phyloP scores from a whole-genome alignment of 495 filamentous ascomycete genomes.

The Cryomyces minteri region DNA sequence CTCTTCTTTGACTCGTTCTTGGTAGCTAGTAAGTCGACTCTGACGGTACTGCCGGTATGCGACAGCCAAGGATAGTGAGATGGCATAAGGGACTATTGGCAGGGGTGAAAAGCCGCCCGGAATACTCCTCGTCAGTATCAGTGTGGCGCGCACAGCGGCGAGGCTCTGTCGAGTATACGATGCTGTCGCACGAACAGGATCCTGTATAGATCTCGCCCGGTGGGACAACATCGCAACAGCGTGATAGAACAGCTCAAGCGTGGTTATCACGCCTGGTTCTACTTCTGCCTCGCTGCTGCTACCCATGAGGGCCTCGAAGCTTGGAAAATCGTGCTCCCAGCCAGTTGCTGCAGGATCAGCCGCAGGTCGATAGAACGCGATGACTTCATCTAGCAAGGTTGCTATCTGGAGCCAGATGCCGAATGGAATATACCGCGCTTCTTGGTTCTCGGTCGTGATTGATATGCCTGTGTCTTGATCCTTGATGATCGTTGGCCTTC shows the following conservation, averaged over 20 bases:
- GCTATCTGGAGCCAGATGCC: conserved; percentile 34
- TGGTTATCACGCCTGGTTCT: conserved; percentile 23
- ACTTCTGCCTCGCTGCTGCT: conserved; percentile 12
- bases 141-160: conserved; percentile 44
- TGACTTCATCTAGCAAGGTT: conserved; percentile 41
- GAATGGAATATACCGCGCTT: conserved; percentile 20
- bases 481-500: conserved; percentile 44
- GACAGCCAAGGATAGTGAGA: conserved; percentile 48
- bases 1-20: conserved; percentile 37
- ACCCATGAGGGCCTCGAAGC: conserved; percentile 48
- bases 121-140: conserved; percentile 35
- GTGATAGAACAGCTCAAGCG: conserved; percentile 53
- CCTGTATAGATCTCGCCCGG: conserved; percentile 23
- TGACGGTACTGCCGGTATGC: conserved; percentile 54
- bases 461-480: conserved; percentile 39
- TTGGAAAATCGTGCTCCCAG: conserved; percentile 39
- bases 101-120: conserved; percentile 33
- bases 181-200: conserved; percentile 22
- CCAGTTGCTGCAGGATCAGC: conserved; percentile 23
- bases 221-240: conserved; percentile 44
- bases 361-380: conserved; percentile 45
- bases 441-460: conserved; percentile 9
- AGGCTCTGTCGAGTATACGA: conserved; percentile 43
- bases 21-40: conserved; percentile 42
- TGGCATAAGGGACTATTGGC: conserved; percentile 49